Conservation (phyloP, 768 basidiomycete species). For the Kwoniella sp. region DNA sequence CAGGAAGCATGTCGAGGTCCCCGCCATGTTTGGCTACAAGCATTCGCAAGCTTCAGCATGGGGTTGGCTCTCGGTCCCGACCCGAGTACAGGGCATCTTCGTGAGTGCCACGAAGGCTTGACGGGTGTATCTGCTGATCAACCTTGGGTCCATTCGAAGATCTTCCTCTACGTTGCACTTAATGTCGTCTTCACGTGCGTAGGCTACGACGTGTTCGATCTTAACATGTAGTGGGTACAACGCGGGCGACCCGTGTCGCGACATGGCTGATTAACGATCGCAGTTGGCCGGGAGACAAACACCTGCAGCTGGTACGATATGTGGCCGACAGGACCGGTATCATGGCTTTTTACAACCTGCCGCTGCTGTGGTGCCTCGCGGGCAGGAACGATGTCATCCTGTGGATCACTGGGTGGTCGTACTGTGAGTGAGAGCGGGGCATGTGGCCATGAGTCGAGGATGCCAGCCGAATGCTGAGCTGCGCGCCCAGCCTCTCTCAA, state of each 20-base stretch:
- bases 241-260: not conserved
- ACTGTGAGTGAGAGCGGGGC: constrained; percentile 3
- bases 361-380: constrained; percentile 29
- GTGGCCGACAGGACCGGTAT: constrained; percentile 31
- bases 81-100: constrained; percentile 18
- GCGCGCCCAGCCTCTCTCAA: constrained; percentile 13
- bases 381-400: constrained; percentile 30
- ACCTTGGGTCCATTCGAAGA: too few relatives aligned
- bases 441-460: not conserved
- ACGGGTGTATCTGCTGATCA: not conserved
- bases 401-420: constrained; percentile 37
- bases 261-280: not conserved
- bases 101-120: constrained; percentile 12
- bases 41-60: constrained; percentile 18
- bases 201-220: constrained; percentile 20
- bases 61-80: constrained; percentile 17
- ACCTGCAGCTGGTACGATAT: constrained; percentile 13
- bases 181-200: constrained; percentile 23
- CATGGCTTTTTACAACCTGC: constrained; percentile 31
- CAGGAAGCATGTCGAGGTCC: constrained; percentile 10
- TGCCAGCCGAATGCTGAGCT: not conserved
- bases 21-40: constrained; percentile 24
- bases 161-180: constrained; percentile 21
- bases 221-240: constrained; percentile 26
- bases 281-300: constrained; percentile 8